Conservation (phyloP, 768 basidiomycete species). For the Crucibulum laeve region DNA sequence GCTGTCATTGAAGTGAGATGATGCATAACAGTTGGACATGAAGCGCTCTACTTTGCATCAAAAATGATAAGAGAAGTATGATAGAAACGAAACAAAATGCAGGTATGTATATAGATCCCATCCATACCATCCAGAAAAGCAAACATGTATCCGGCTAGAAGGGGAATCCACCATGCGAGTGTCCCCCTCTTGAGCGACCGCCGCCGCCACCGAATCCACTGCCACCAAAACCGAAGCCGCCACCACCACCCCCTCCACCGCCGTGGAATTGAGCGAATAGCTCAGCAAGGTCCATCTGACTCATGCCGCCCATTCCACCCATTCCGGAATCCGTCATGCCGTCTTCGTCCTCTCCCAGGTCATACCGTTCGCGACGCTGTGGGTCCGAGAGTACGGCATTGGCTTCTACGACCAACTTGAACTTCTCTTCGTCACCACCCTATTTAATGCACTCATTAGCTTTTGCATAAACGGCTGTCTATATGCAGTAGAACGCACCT, state of each 20-base stretch:
- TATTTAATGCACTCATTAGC: slow-evolving; percentile 19
- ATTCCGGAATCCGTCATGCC: slow-evolving; percentile 45
- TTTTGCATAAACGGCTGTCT: background rate
- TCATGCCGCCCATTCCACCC: slow-evolving; percentile 40
- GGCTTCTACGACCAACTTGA: slow-evolving; percentile 86
- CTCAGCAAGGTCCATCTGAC: slow-evolving; percentile 51
- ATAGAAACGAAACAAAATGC: too few species aligned
- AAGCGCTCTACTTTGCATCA: too few species aligned
- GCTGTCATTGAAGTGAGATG: too few species aligned
- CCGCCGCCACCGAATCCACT: slow-evolving; percentile 21
- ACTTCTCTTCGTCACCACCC: slow-evolving; percentile 95
- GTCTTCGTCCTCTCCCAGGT: slow-evolving; percentile 80
- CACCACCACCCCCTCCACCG: slow-evolving; percentile 26
- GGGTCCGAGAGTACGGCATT: slow-evolving; percentile 81
- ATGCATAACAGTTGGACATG: too few species aligned
- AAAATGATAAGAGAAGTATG: too few species aligned
- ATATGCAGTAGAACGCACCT: slow-evolving; percentile 38
- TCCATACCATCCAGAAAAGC: too few species aligned
- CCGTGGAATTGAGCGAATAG: slow-evolving; percentile 64
- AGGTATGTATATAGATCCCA: too few species aligned
- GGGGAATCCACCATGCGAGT: slow-evolving; percentile 27
- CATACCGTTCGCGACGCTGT: slow-evolving; percentile 67
- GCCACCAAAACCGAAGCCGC: slow-evolving; percentile 24
- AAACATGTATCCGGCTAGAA: too few species aligned
- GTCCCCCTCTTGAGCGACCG: slow-evolving; percentile 14